Evolutionary conservation across 2,329 filamentous ascomycete genomes (phyloP).

Genomic region (Ophiostoma tasmaniense): DNA sequence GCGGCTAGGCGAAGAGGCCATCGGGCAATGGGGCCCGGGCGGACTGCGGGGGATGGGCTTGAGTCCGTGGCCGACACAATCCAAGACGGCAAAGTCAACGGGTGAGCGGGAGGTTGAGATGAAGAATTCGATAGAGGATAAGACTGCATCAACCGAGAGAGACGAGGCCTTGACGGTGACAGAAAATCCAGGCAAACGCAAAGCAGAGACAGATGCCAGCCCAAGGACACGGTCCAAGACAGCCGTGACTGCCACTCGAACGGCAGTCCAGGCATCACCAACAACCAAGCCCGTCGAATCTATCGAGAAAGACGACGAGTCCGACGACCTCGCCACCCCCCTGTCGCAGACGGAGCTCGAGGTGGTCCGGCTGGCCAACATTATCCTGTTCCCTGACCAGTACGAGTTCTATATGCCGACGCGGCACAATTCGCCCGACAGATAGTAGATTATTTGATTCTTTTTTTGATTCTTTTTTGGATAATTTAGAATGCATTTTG

Average conservation of each 20-base stretch:
- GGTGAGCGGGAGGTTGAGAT: background rate
- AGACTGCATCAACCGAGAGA: background rate
- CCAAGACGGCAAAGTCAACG: background rate
- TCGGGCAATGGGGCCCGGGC: slow-evolving; percentile 42
- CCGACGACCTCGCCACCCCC: background rate
- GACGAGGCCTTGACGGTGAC: background rate
- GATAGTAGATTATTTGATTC: background rate
- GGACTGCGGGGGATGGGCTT: slow-evolving; percentile 51
- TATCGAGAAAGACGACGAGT: background rate
- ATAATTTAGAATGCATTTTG: too few species aligned
- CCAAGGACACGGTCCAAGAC: background rate
- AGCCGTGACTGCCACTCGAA: background rate
- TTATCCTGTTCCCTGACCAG: slow-evolving; percentile 47
- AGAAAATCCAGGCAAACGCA: background rate
- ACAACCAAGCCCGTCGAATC: too few species aligned
- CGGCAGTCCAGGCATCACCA: background rate
- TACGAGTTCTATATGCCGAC: slow-evolving; percentile 42
- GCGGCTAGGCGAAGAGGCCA: slow-evolving; percentile 42
- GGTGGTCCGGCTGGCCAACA: slow-evolving; percentile 46
- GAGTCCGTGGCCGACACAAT: slow-evolving; percentile 39
- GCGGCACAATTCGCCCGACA: slow-evolving; percentile 22
- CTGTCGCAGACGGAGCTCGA: slow-evolving; percentile 38
- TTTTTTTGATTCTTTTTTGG: too few species aligned
- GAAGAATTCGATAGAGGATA: background rate
- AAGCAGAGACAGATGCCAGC: background rate